Evolutionary conservation across 306 rosid genomes (phyloP).

Genomic region (Pterocarpus macrocarpus): DNA sequence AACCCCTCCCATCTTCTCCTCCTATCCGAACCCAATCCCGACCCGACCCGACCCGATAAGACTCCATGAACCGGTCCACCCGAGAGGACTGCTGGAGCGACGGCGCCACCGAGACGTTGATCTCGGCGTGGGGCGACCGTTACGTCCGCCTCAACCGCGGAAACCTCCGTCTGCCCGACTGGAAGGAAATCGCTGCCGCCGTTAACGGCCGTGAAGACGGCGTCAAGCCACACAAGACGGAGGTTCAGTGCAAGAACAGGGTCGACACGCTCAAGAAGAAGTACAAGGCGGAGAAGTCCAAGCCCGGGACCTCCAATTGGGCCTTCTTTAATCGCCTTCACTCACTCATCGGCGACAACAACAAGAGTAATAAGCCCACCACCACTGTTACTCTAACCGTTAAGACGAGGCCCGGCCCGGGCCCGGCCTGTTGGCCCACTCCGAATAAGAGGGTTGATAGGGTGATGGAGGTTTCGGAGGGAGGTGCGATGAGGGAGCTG

Average conservation of each 20-base stretch:
- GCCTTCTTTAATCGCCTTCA: conserved; percentile 54
- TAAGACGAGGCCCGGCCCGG: conserved; percentile 22
- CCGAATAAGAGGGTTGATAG: conserved; percentile 41
- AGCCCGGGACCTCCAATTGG: conserved; percentile 57
- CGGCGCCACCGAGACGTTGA: conserved; percentile 54
- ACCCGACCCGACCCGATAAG: not conserved
- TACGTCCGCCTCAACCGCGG: conserved; percentile 58
- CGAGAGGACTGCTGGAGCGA: conserved; percentile 68
- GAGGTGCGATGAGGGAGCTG: conserved; percentile 55
- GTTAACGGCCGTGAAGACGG: conserved; percentile 43
- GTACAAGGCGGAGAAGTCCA: conserved; percentile 61
- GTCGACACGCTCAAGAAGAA: conserved; percentile 68
- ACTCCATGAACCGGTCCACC: conserved; percentile 42
- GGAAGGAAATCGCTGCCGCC: conserved; percentile 61
- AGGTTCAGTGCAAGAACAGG: conserved; percentile 64
- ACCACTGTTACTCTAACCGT: conserved; percentile 34
- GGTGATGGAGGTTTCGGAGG: conserved; percentile 38
- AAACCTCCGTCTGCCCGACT: conserved; percentile 65
- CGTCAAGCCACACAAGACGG: conserved; percentile 50
- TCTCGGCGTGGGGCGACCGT: conserved; percentile 64
- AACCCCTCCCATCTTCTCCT: too few relatives aligned
- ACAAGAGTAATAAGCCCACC: conserved; percentile 15
- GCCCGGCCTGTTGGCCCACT: not conserved
- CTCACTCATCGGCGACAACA: conserved; percentile 44
- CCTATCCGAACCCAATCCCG: not conserved